Base-by-base conservation (phyloP, 352 stramenopile genomes). In the Phytopythium oedochilum region DNA sequence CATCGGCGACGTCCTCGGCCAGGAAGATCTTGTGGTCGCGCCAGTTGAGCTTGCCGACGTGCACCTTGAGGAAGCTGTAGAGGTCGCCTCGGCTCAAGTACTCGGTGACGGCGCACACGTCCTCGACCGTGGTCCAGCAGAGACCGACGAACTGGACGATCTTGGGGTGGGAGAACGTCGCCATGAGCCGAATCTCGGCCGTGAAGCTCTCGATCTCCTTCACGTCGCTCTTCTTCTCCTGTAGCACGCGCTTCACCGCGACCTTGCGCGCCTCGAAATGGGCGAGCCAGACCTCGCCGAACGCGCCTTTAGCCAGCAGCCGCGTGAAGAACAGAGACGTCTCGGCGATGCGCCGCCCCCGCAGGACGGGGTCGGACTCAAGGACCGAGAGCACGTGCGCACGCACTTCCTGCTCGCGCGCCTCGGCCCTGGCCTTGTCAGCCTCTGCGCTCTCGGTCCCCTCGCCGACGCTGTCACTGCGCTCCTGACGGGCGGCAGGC, bases 101-200 rank as follows among this genome's bases (percentile, higher is more conserved):
- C 66, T 94, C 83, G 0, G 79, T 92, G 53, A 94, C 76, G 0
- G 79, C 78, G 44, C 79, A 89, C 26, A 94, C 60, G 42, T 89
- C 73, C 49, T 88, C 68, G 48, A 76, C 68, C 28, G 70, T 75
- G 59, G 66, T 91, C 83, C 83, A 94, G 31, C 72, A 86, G 14
- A 94, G 70, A 25, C 84, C 84, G 10, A 92, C 40, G 49, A 94
- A 91, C 61, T 88, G 73, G 54, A 92, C 78, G 57, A 94, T 92
- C 63, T 92, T 92, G 0, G 79, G 78, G 59, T 94, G 84, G 2
- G 59, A 80, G 36, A 94, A 89, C 14, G 66, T 82, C 40, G 81
- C 79, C 81, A 94, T 94, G 60, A 94, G 73, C 73, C 88, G 88
- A 68, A 94, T 92, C 66, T 94, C 83, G 11, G 78, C 79, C 26